Base-by-base conservation (phyloP, 2,329 filamentous ascomycete genomes). In the Venturiaceae sp. region DNA sequence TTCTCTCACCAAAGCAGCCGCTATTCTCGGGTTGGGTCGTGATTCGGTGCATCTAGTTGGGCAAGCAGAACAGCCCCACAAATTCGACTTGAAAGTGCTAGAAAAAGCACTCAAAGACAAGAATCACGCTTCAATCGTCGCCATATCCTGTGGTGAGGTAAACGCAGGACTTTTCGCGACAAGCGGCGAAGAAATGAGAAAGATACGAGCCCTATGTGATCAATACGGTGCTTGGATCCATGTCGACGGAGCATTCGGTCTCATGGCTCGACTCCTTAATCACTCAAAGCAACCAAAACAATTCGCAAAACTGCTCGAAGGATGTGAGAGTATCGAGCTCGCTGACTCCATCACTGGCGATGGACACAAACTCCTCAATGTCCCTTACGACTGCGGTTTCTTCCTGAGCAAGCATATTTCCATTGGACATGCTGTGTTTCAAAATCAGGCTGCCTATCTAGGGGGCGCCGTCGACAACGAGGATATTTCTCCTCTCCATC, bases 381-480 rank as follows among this genome's bases (percentile, higher is more conserved):
- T 96, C 80, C 92, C 92, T 0, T 96, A 96, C 66, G 92, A 96
- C 71, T 92, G 87, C 66, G 92, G 92, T 46, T 87, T 96, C 72
- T 95, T 96, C 78, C 82, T 95, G 65, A 90, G 85, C 55, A 83
- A 84, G 19, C 82, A 87, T 62, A 73, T 81, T 7, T 65, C 72
- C 2, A 74, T 83, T 13, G 80, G 86, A 1, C 76, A 78, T 32
- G 72, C 80, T 4, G 85, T 91, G 9, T 95, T 92, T 72, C 79
- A 82, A 60, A 96, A 96, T 71, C 83, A 89, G 33, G 92, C 92
- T 2, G 88, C 86, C 1, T 96, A 96, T 67, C 82, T 96, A 50
- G 62, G 72, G 8, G 70, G 72, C 21, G 69, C 71, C 16, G 65
- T 66, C 3, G 65, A 65, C 4, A 65, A 68, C 60, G 66, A 64